phyloP scores from a whole-genome alignment of 305 asterid species.

The Caryopteris hybrid region DNA sequence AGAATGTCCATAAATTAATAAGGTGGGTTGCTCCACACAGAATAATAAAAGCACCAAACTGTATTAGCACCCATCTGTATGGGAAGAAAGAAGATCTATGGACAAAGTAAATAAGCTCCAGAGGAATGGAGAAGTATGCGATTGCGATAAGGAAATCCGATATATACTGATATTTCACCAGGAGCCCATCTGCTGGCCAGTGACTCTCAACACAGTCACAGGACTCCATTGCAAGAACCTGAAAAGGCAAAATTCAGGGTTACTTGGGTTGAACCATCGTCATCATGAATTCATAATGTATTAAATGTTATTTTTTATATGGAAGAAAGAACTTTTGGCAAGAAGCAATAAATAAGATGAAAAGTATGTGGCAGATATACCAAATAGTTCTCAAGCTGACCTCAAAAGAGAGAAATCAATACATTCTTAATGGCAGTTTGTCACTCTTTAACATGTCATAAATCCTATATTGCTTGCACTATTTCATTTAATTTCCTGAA shows the following conservation, averaged over 20 bases:
- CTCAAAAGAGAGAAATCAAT: not conserved
- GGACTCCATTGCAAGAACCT: slow-evolving; percentile 47
- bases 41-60: slow-evolving; percentile 68
- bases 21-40: slow-evolving; percentile 82
- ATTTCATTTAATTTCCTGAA: not conserved
- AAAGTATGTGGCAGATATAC: not conserved
- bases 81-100: slow-evolving; percentile 66
- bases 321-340: not conserved
- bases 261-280: not conserved
- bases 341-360: not conserved
- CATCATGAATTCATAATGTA: not conserved
- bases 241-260: slow-evolving; percentile 13
- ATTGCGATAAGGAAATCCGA: slow-evolving; percentile 71
- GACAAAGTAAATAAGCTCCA: slow-evolving; percentile 72
- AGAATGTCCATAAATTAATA: slow-evolving; percentile 62
- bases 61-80: slow-evolving; percentile 73
- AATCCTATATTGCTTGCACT: not conserved
- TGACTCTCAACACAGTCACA: slow-evolving; percentile 69
- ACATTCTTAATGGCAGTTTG: not conserved
- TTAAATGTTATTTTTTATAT: not conserved
- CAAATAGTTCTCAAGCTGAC: not conserved
- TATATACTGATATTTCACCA: slow-evolving; percentile 63
- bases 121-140: slow-evolving; percentile 73
- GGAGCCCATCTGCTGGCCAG: slow-evolving; percentile 63
- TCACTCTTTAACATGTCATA: not conserved